These are phyloP conservation scores for Astragalus glycyphyllos DNA, from an alignment of 306 rosid genomes.

Conservation along the genomic window DNA sequence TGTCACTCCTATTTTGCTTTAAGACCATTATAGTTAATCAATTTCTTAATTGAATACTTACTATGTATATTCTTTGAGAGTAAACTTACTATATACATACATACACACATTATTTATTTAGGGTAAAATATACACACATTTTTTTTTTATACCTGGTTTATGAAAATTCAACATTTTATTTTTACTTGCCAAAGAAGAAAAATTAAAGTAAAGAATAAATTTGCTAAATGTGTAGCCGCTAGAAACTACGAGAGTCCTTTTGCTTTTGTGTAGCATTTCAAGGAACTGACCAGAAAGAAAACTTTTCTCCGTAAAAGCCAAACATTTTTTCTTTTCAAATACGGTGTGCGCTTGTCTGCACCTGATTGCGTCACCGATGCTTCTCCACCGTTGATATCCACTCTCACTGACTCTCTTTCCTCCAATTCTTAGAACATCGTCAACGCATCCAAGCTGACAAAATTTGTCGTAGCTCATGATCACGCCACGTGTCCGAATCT, in stretches of 20 bases:
- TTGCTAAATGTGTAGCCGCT: neutral
- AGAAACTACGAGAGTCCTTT: slow-evolving; percentile 12
- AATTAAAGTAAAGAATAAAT: too few species aligned
- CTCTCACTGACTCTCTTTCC: neutral
- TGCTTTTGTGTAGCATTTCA: neutral
- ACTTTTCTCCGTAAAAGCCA: slow-evolving; percentile 38
- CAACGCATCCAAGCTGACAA: neutral
- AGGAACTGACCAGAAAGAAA: slow-evolving; percentile 30
- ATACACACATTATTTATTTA: too few species aligned
- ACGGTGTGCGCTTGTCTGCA: neutral
- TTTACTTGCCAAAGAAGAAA: too few species aligned
- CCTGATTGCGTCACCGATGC: slow-evolving; percentile 1
- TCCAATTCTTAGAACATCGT: neutral
- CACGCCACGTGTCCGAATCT: slow-evolving; percentile 42
- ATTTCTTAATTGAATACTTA: too few species aligned
- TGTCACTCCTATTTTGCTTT: too few species aligned
- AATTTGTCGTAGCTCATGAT: neutral
- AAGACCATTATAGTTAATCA: too few species aligned
- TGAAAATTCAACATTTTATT: too few species aligned
- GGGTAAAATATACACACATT: too few species aligned
- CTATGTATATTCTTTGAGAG: too few species aligned
- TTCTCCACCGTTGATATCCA: slow-evolving; percentile 20
- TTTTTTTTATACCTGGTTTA: too few species aligned
- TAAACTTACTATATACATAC: too few species aligned
- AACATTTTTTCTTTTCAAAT: neutral